Evolutionary conservation across 2,329 filamentous ascomycete species (phyloP).

Genomic region (Alternaria arborescens): DNA sequence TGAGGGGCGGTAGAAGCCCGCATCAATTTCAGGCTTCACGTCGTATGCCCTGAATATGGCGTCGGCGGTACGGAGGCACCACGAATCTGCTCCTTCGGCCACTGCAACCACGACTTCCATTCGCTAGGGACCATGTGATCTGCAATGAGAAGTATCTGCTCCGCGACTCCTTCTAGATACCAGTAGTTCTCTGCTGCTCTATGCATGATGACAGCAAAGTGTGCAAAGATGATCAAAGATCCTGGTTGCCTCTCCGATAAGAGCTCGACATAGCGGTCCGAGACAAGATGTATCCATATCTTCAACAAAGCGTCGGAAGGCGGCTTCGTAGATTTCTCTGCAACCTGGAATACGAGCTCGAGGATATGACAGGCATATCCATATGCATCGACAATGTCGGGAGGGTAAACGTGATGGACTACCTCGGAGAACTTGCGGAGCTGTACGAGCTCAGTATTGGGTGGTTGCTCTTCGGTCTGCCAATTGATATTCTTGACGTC

Average conservation of each 20-base stretch:
- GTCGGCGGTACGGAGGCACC: constrained; percentile 1
- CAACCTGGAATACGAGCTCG: constrained; percentile 30
- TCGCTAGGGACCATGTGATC: constrained; percentile 36
- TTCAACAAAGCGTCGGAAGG: constrained; percentile 39
- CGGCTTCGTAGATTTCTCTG: constrained; percentile 20
- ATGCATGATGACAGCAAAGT: constrained; percentile 46
- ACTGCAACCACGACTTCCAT: constrained; percentile 40
- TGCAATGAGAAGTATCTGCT: constrained; percentile 37
- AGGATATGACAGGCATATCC: constrained; percentile 33
- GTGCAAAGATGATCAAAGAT: constrained; percentile 48
- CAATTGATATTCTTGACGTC: constrained; percentile 32
- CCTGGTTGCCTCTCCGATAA: constrained; percentile 41
- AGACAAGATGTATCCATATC: constrained; percentile 38
- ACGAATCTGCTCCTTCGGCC: constrained; percentile 39
- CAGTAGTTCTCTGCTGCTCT: constrained; percentile 34
- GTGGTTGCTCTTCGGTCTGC: constrained; percentile 22
- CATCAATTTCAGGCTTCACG: background rate
- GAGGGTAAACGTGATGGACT: constrained; percentile 36
- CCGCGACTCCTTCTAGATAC: constrained; percentile 37
- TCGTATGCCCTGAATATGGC: constrained; percentile 11
- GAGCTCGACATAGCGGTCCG: constrained; percentile 38
- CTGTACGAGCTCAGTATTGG: constrained; percentile 31
- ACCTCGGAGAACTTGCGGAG: constrained; percentile 37
- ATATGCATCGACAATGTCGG: constrained; percentile 42
- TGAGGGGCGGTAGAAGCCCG: background rate